These are phyloP conservation scores for Tetrahymena elliotti DNA, from an alignment of 73 alveolate genomes.

Conservation along the genomic window DNA sequence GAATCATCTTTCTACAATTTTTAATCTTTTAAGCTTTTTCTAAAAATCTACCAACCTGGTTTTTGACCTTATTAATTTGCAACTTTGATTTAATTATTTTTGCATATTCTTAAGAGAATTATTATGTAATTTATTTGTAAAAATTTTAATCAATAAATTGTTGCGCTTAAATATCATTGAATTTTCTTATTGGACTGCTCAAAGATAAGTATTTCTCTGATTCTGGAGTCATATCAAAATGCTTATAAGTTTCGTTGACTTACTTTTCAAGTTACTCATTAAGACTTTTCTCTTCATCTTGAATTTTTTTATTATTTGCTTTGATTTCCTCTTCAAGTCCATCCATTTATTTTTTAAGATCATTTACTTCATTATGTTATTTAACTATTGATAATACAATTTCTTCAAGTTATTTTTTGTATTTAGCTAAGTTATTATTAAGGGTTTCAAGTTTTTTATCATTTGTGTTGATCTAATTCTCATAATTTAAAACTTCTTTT, in stretches of 20 bases:
- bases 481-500: neutral
- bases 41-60: neutral
- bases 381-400: no score
- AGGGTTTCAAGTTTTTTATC: neutral
- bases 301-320: neutral
- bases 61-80: no score
- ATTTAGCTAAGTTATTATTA: neutral
- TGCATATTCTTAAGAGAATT: neutral
- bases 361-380: neutral
- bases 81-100: neutral
- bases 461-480: neutral
- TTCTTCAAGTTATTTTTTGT: neutral
- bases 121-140: neutral
- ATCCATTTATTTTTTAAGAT: neutral
- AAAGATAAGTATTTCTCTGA: neutral
- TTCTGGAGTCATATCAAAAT: neutral
- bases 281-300: neutral
- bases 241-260: neutral
- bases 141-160: neutral
- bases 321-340: neutral
- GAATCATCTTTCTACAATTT: neutral
- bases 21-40: neutral
- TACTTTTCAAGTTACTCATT: neutral
- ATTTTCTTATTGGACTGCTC: neutral
- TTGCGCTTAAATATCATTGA: neutral